A percentile compares a stretch with the other conserved stretches of the same genome.
These are phyloP conservation scores for Neofusicoccum cordaticola DNA, from an alignment of 2,329 filamentous ascomycete genomes.

Conservation along the genomic window DNA sequence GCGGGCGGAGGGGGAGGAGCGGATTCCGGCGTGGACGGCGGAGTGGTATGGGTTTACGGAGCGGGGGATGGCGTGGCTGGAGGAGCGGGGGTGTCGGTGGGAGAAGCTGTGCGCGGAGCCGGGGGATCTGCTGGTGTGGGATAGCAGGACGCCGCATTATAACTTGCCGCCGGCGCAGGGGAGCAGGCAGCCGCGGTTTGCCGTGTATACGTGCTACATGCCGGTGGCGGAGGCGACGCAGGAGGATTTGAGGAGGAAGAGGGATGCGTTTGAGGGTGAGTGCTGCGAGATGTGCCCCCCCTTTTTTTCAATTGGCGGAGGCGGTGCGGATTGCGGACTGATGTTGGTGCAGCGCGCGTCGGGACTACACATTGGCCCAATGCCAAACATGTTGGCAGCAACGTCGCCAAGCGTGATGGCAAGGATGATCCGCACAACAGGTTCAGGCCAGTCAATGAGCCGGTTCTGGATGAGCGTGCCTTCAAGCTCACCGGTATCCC, in stretches of 20 bases:
- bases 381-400: conserved; percentile 32
- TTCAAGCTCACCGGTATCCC: conserved; percentile 51
- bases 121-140: conserved; percentile 47
- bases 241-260: conserved; percentile 34
- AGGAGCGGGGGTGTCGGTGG: conserved; percentile 37
- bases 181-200: conserved; percentile 32
- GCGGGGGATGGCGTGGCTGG: conserved; percentile 44
- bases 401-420: conserved; percentile 31
- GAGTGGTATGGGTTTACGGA: conserved; percentile 45
- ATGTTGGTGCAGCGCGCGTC: conserved; percentile 26
- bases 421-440: conserved; percentile 35
- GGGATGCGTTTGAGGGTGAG: conserved; percentile 23
- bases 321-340: not conserved
- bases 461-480: conserved; percentile 40
- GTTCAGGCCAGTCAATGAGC: conserved; percentile 40
- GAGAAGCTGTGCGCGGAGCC: conserved; percentile 42
- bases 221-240: conserved; percentile 34
- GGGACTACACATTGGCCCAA: conserved; percentile 37
- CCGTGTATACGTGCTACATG: conserved; percentile 38
- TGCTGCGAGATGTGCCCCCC: no score
- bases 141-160: conserved; percentile 48
- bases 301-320: no score
- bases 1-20: conserved; percentile 18
- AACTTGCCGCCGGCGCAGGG: conserved; percentile 26
- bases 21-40: conserved; percentile 31